These are phyloP conservation scores for Pythium phragmitis DNA, from an alignment of 352 stramenopile genomes.

Conservation along the genomic window DNA sequence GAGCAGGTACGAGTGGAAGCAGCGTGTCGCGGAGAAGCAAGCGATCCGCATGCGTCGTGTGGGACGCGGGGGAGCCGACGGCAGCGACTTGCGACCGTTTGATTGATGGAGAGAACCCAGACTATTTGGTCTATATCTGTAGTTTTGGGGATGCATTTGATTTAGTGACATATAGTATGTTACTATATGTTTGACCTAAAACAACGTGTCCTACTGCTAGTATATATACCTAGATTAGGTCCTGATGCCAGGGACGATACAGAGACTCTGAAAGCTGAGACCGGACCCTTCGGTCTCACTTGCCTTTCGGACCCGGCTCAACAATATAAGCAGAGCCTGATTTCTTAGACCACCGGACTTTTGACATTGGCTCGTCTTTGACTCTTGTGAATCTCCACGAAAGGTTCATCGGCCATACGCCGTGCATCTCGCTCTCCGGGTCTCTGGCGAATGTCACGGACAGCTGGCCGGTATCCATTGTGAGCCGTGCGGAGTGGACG, in stretches of 20 bases:
- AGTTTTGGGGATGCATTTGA: background rate
- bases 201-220: too few species aligned
- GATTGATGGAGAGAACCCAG: background rate
- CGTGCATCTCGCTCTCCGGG: background rate
- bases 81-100: slow-evolving; percentile 9
- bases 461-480: background rate
- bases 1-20: background rate
- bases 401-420: slow-evolving; percentile 3
- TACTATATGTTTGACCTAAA: background rate
- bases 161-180: background rate
- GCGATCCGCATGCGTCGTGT: slow-evolving; percentile 13
- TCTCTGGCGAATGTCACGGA: background rate
- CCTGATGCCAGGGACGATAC: too few species aligned
- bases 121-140: too few species aligned
- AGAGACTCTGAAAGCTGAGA: background rate
- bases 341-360: background rate
- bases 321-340: background rate
- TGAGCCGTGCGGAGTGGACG: background rate
- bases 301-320: background rate
- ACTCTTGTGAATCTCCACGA: background rate
- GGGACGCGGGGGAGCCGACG: background rate
- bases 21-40: slow-evolving; percentile 7
- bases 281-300: background rate
- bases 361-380: background rate
- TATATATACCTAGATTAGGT: too few species aligned